These are phyloP conservation scores for Microbotryum scabiosae DNA, from an alignment of 1,284 basidiomycete species.

Conservation along the genomic window DNA sequence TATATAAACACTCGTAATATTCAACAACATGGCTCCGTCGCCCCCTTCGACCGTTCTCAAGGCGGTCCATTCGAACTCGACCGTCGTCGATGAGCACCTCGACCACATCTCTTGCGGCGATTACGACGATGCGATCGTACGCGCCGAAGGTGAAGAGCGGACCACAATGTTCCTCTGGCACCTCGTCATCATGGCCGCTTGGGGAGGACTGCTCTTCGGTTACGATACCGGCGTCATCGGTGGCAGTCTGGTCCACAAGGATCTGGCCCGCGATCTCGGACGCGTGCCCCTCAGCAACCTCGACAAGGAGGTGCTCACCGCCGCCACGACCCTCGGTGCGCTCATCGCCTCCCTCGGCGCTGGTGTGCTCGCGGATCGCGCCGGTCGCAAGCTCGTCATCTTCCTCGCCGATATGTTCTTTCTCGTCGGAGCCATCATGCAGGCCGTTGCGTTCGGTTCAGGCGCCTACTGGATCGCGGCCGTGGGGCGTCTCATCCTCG, in stretches of 20 bases:
- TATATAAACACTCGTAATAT: no score
- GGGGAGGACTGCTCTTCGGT: conserved; percentile 27
- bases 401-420: conserved; percentile 65
- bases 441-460: conserved; percentile 52
- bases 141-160: conserved; percentile 58
- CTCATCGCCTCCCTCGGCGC: conserved; percentile 62
- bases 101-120: conserved; percentile 7
- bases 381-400: conserved; percentile 48
- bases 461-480: conserved; percentile 66
- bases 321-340: conserved; percentile 68
- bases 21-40: no score
- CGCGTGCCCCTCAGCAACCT: conserved; percentile 15
- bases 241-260: conserved; percentile 28
- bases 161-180: conserved; percentile 64
- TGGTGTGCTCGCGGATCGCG: conserved; percentile 47
- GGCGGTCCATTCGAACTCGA: no score
- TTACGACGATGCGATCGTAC: conserved; percentile 49
- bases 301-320: conserved; percentile 45
- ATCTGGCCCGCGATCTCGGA: conserved; percentile 17
- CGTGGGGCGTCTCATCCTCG: conserved; percentile 62
- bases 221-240: conserved; percentile 32
- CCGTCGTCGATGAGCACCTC: not conserved
- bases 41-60: no score
- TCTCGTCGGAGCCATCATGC: conserved; percentile 57
- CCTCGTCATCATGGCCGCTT: conserved; percentile 44